Evolutionary conservation across 116 monocot genomes (phyloP).

Genomic region (Posidonia oceanica): DNA sequence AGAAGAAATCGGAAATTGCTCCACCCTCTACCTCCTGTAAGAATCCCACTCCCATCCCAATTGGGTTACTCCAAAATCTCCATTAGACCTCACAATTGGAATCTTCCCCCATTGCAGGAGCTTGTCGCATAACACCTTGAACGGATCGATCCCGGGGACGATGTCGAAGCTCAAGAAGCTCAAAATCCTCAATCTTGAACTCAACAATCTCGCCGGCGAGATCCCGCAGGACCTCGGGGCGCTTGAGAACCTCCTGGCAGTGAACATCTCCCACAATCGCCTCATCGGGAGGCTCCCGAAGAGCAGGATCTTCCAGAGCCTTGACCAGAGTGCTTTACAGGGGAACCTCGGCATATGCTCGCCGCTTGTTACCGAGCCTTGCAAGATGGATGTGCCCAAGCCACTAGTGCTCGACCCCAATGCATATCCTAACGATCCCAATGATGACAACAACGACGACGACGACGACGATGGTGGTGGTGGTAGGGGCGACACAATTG

Average conservation of each 20-base stretch:
- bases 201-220: conserved; percentile 49
- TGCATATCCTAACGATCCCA: conserved; percentile 21
- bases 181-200: conserved; percentile 57
- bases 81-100: background rate
- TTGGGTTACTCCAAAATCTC: background rate
- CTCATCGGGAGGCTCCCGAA: conserved; percentile 60
- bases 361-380: conserved; percentile 55
- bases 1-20: conserved; percentile 55
- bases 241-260: conserved; percentile 44
- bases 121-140: conserved; percentile 53
- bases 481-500: background rate
- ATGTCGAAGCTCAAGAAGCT: conserved; percentile 48
- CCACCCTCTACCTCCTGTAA: conserved; percentile 57
- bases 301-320: conserved; percentile 44
- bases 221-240: conserved; percentile 51
- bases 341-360: conserved; percentile 76
- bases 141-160: conserved; percentile 44
- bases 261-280: conserved; percentile 74
- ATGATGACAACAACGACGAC: background rate
- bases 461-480: background rate
- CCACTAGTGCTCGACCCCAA: conserved; percentile 80
- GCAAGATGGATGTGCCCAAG: conserved; percentile 69
- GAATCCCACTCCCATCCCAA: background rate
- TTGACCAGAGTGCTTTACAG: conserved; percentile 45
- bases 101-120: conserved; percentile 26